These are phyloP conservation scores for Ambrosia hybrid DNA, from an alignment of 140 eudicot genomes.

Conservation along the genomic window DNA sequence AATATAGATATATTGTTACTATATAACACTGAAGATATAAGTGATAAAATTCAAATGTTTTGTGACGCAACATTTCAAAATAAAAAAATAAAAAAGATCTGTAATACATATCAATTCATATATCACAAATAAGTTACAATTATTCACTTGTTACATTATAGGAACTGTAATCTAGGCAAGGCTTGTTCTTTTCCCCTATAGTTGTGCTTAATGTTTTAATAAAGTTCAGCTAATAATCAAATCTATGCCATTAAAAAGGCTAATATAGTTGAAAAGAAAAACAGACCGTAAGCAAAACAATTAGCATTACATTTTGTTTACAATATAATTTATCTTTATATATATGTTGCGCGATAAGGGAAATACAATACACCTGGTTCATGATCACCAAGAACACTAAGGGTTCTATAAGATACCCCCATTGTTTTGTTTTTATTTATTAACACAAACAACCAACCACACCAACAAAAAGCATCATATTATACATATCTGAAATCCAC, in stretches of 20 bases:
- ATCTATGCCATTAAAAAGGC: background rate
- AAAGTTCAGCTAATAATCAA: background rate
- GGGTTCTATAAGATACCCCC: conserved; percentile 21
- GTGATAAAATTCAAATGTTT: too few relatives aligned
- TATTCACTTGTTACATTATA: too few relatives aligned
- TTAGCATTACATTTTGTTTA: conserved; percentile 3
- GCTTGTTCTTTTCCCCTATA: background rate
- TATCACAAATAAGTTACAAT: too few relatives aligned
- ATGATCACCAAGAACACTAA: conserved; percentile 20
- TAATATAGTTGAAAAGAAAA: background rate
- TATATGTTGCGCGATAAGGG: background rate
- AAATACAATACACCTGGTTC: conserved; percentile 25
- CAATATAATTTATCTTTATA: background rate
- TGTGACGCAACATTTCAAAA: too few relatives aligned
- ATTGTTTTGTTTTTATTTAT: conserved; percentile 25
- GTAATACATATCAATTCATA: too few relatives aligned
- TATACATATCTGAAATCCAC: conserved; percentile 24
- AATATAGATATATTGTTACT: too few relatives aligned
- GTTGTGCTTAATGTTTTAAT: background rate
- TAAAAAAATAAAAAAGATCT: too few relatives aligned
- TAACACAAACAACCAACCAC: conserved; percentile 18
- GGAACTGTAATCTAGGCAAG: background rate
- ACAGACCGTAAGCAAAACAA: conserved; percentile 2
- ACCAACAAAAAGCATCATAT: conserved; percentile 27
- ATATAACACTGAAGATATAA: too few relatives aligned